Evolutionary conservation across 306 rosid genomes (phyloP), one percentile per base, ranked within the genome.

Genomic region (Abrus precatorius): DNA sequence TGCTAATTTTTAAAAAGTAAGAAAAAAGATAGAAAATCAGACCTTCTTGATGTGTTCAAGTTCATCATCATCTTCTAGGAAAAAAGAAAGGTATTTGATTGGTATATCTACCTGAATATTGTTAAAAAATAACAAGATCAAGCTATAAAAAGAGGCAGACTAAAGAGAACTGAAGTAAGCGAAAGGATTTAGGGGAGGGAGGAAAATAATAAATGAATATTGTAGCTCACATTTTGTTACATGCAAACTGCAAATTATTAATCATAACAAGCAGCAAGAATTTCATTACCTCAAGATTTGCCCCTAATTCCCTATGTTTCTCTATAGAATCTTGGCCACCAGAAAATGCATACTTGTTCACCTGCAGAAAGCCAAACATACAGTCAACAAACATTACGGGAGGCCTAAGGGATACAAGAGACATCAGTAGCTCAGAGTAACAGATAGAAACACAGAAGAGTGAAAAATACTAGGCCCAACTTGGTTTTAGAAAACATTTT

Each of bases 291-390:
- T 95, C 97, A 0, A 95, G 94, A 90, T 93, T 89, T 74, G 97
- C 97, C 49, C 99, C 99, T 48, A 80, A 86, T 83, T 88, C 86
- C 76, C 96, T 88, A 81, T 95, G 99, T 85, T 93, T 89, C 85
- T 91, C 98, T 29, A 90, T 44, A 11, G 98, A 89, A 89, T 95
- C 99, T 87, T 91, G 98, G 61, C 99, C 99, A 38, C 99, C 98
- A 55, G 99, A 95, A 79, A 93, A 95, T 32, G 99, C 99, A 82
- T 89, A 74, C 56, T 41, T 88, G 83, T 93, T 93, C 80, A 95
- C 72, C 99, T 93, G 93, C 71, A 84, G 44, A 86, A 49, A 80
- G 76, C 66, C 75, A 77, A 74, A 72, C 13, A 82, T 69, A 60
- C 57, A 74, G 20, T 61, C 14, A 5, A 63, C 43, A 20, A 62